Evolutionary conservation across 768 basidiomycete species (phyloP), one percentile per base, ranked within the genome.

Genomic region (Panellus pusillus): DNA sequence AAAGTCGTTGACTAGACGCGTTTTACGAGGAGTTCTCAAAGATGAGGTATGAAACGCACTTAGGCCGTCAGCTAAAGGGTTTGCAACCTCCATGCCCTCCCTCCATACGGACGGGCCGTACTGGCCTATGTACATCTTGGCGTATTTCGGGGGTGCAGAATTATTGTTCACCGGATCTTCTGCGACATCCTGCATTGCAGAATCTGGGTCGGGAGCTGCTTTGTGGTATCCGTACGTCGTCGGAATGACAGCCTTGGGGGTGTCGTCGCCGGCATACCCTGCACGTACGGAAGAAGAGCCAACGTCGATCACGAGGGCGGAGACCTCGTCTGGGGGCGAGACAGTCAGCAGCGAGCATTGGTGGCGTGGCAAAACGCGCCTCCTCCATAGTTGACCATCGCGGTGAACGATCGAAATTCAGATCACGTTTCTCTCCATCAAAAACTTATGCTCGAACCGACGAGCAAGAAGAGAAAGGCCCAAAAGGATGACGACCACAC

Each of bases 191-290:
- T 64, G 68, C 85, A 87, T 87, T 2, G 72, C 44, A 4, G 84
- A 73, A 61, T 87, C 85, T 19, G 65, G 72, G 55, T 83, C 75
- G 39, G 64, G 62, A 6, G 70, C 60, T 39, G 70, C 69, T 53
- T 71, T 73, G 38, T 79, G 79, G 68, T 85, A 94, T 29, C 95
- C 95, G 70, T 93, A 98, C 40, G 83, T 79, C 3, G 94, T 90
- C 8, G 97, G 90, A 58, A 96, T 83, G 57, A 98, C 85, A 15
- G 91, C 89, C 71, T 93, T 92, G 14, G 97, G 97, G 11, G 89
- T 83, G 65, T 98, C 97, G 71, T 98, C 96, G 42, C 97, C 97
- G 11, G 97, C 96, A 70, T 98, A 97, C 48, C 97, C 97, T 11
- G 93, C 93, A 67, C 97, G 87, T 49, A 95, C 74, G 9, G 93